Evolutionary conservation across 495 filamentous ascomycete species (phyloP), one percentile per base, ranked within the genome.

Genomic region (Hypoxylon trugodes): DNA sequence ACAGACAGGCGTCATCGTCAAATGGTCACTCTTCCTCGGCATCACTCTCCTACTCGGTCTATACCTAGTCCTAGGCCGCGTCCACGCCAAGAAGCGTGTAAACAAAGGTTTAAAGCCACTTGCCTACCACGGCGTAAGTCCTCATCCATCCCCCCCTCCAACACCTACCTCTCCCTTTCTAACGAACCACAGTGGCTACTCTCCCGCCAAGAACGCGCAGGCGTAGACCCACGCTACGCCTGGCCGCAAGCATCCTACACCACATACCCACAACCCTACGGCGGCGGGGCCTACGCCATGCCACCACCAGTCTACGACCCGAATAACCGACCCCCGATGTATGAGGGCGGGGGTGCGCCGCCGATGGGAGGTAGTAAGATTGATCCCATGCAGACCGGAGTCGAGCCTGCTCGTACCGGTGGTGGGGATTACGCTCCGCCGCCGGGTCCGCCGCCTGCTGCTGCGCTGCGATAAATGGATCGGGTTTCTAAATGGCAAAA

Each of bases 81-180:
- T 86, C 60, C 90, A 93, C 71, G 90, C 89, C 33, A 81, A 85
- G 74, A 75, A 77, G 38, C 82, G 90, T 40, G 76, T 92, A 47
- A 78, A 75, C 36, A 83, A 81, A 62, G 88, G 89, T 12, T 69
- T 82, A 36, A 74, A 78, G 8, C 88, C 89, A 5, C 73, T 91
- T 37, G 68, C 59, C 25, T 92, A 92, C 72, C 89, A 93, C 71
- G 77, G 85, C 65, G 89, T 92, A 80, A 16, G 81, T 69, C 30
- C 41, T 40, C 22, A 15, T 33, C 22, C 10, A 6, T 16, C 43
- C 3, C 15, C 15, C 30, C 10, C 4, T 46, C 18, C 2, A 5
- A 46, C 32, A 0, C 5, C 42, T 26, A 5, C 18, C 32, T 12
- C 16, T 3, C 16, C 32, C 4, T 7, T 4, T 5, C 58, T 48